phyloP scores from a whole-genome alignment of 805 yeast species.

The Ogataea polymorpha region DNA sequence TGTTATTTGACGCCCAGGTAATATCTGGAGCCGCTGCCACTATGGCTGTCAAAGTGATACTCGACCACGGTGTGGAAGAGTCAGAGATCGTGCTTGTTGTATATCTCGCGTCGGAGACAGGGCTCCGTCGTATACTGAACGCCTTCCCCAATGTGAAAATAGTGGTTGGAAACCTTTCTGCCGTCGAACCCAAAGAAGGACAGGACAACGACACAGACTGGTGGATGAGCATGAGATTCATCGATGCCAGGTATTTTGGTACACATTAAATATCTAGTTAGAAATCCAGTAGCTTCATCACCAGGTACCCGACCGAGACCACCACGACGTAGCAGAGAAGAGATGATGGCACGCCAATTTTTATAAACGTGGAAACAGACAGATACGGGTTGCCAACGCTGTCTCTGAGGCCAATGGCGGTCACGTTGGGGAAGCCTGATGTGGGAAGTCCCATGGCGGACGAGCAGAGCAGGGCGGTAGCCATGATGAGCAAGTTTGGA shows the following conservation, averaged over 20 bases:
- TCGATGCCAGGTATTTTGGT: slow-evolving; percentile 79
- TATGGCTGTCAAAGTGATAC: slow-evolving; percentile 86
- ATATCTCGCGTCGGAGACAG: slow-evolving; percentile 75
- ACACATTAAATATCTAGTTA: slow-evolving; percentile 37
- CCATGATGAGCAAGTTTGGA: slow-evolving; percentile 75
- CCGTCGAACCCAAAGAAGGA: slow-evolving; percentile 22
- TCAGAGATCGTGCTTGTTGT: slow-evolving; percentile 65
- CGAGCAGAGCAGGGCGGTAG: slow-evolving; percentile 70
- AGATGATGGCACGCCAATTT: slow-evolving; percentile 88
- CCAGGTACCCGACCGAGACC: slow-evolving; percentile 73
- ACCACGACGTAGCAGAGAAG: slow-evolving; percentile 69
- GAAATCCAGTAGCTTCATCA: slow-evolving; percentile 59
- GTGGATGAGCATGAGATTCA: slow-evolving; percentile 64
- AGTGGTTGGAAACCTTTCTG: slow-evolving; percentile 65
- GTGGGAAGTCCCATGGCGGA: slow-evolving; percentile 98
- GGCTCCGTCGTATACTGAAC: slow-evolving; percentile 64
- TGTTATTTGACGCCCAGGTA: slow-evolving; percentile 82
- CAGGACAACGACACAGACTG: slow-evolving; percentile 43
- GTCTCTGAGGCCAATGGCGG: slow-evolving; percentile 93
- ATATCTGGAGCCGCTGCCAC: slow-evolving; percentile 91
- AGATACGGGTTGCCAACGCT: slow-evolving; percentile 89
- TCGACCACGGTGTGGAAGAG: slow-evolving; percentile 72
- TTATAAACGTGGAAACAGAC: slow-evolving; percentile 81
- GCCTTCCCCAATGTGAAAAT: slow-evolving; percentile 72
- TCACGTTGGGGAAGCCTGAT: slow-evolving; percentile 95